Conservation (phyloP, 2,329 filamentous ascomycete genomes). For the Alternaria atra region DNA sequence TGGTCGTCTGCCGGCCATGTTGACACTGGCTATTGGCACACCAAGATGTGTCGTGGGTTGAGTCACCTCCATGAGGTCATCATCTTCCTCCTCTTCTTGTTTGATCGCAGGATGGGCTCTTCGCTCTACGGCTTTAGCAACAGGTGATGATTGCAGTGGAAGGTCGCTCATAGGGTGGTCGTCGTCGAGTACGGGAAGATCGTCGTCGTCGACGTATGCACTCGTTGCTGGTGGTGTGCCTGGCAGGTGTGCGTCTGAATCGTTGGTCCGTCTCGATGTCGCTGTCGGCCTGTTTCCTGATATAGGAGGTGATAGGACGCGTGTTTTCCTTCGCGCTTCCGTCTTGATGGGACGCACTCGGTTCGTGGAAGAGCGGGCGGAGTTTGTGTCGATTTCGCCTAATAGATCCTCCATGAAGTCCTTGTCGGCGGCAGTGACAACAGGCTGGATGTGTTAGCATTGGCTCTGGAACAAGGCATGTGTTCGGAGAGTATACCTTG, state of each 20-base stretch:
- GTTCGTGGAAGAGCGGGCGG: constrained; percentile 62
- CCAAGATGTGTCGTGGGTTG: constrained; percentile 72
- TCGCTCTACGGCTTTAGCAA: constrained; percentile 78
- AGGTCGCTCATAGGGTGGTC: constrained; percentile 88
- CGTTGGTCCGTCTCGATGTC: constrained; percentile 30
- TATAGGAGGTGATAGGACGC: constrained; percentile 79
- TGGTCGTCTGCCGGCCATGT: constrained; percentile 82
- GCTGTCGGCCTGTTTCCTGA: constrained; percentile 53
- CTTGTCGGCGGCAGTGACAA: constrained; percentile 85
- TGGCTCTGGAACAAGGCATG: neutral
- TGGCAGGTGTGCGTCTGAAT: constrained; percentile 56
- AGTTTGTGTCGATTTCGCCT: constrained; percentile 85
- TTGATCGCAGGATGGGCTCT: constrained; percentile 67
- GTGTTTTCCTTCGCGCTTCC: constrained; percentile 78
- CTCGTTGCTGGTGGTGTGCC: constrained; percentile 52
- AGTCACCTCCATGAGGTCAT: constrained; percentile 85
- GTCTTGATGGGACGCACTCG: constrained; percentile 74
- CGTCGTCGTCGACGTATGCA: constrained; percentile 61
- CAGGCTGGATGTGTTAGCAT: constrained; percentile 61
- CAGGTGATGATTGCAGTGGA: constrained; percentile 81
- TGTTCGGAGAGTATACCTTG: constrained; percentile 69
- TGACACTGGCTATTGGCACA: constrained; percentile 75
- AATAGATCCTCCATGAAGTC: constrained; percentile 86
- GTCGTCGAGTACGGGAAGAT: constrained; percentile 67
- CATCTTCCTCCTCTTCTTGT: constrained; percentile 75